Evolutionary conservation across 2,329 filamentous ascomycete species (phyloP).

Genomic region (Exophiala sp.): DNA sequence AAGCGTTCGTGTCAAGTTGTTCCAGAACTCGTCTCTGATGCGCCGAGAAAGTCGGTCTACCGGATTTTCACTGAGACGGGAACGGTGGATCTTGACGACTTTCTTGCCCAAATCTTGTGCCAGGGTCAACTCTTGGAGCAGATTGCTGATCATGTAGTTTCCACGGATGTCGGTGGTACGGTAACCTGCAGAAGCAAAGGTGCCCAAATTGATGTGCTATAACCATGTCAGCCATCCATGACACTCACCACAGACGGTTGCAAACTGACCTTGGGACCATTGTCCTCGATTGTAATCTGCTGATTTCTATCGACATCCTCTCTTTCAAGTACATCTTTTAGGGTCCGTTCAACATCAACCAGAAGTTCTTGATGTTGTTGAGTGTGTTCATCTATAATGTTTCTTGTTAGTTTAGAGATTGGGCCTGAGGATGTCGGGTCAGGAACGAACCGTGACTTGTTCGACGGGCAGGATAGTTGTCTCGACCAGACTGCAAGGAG

Average conservation of each 20-base stretch:
- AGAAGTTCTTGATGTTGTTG: constrained; percentile 73
- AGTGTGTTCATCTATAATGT: constrained; percentile 64
- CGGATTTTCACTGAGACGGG: constrained; percentile 89
- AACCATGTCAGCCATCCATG: not conserved
- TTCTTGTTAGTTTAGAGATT: constrained; percentile 23
- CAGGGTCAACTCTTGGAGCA: constrained; percentile 88
- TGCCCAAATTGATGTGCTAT: constrained; percentile 79
- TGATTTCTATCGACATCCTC: constrained; percentile 94
- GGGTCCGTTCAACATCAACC: constrained; percentile 78
- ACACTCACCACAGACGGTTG: not conserved
- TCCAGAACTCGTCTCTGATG: constrained; percentile 90
- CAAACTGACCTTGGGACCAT: constrained; percentile 72
- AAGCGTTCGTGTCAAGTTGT: constrained; percentile 81
- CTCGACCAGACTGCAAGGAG: constrained; percentile 9
- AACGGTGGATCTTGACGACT: constrained; percentile 86
- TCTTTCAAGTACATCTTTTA: constrained; percentile 72
- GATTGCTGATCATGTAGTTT: constrained; percentile 95
- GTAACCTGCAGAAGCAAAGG: constrained; percentile 78
- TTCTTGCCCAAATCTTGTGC: constrained; percentile 87
- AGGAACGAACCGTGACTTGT: constrained; percentile 41
- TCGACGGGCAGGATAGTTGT: constrained; percentile 33
- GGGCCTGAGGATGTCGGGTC: not conserved
- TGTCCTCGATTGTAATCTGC: constrained; percentile 97
- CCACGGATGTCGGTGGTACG: constrained; percentile 88
- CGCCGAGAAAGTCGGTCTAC: constrained; percentile 81